Percentiles rank a stretch among this genome's conserved stretches.
These are phyloP conservation scores for Raphanus raphanistrum DNA, from an alignment of 345 rosid species.

Conservation along the genomic window DNA sequence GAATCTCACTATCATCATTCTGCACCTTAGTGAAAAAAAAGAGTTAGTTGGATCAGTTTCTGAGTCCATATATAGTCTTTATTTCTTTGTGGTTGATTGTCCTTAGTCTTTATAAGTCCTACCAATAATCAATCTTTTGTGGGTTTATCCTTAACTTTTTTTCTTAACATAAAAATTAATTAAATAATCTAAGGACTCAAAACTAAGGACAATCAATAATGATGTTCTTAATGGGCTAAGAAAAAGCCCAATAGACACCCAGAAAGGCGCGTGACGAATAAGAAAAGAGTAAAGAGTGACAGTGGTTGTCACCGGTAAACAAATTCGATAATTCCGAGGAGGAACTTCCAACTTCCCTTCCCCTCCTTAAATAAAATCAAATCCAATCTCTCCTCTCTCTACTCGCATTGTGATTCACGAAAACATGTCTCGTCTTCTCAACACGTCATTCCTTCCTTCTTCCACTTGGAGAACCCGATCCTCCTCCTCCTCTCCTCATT, in stretches of 20 bases:
- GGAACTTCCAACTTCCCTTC: background rate
- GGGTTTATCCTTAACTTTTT: too few relatives aligned
- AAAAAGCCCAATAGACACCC: background rate
- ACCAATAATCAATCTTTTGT: too few relatives aligned
- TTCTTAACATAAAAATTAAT: too few relatives aligned
- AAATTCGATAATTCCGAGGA: conserved; percentile 73
- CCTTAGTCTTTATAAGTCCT: too few relatives aligned
- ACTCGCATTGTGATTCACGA: conserved; percentile 8
- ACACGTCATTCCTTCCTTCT: conserved; percentile 56
- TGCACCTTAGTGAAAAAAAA: too few relatives aligned
- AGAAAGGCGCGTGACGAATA: background rate
- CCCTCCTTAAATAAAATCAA: background rate
- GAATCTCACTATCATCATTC: too few relatives aligned
- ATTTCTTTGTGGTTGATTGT: too few relatives aligned
- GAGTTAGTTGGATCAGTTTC: too few relatives aligned
- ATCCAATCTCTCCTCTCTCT: background rate
- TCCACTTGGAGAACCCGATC: conserved; percentile 33
- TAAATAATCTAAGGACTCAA: too few relatives aligned
- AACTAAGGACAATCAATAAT: too few relatives aligned
- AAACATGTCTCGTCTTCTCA: conserved; percentile 71
- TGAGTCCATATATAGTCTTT: too few relatives aligned
- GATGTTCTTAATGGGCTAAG: background rate
- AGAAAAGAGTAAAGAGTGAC: background rate
- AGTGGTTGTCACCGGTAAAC: conserved; percentile 39
- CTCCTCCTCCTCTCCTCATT: conserved; percentile 26